phyloP scores from a whole-genome alignment of 192 early-diverging fungal species.

The Backusella morwellensis region DNA sequence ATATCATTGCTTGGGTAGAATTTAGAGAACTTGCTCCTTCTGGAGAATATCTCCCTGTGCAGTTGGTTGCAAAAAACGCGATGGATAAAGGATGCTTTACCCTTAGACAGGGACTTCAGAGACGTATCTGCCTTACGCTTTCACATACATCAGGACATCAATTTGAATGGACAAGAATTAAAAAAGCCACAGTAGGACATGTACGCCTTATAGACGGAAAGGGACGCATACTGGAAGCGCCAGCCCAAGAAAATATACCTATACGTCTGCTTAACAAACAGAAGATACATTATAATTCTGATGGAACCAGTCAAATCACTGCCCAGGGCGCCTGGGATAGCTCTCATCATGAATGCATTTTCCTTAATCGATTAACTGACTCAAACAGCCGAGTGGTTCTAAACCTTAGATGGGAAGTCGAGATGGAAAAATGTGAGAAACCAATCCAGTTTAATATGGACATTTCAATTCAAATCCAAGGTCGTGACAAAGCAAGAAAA shows the following conservation, averaged over 20 bases:
- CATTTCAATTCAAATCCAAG: slow-evolving; percentile 59
- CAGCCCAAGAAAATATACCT: slow-evolving; percentile 48
- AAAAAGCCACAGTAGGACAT: slow-evolving; percentile 43
- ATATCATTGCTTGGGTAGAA: slow-evolving; percentile 65
- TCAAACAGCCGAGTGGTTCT: slow-evolving; percentile 61
- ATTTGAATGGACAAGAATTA: slow-evolving; percentile 51
- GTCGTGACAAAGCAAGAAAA: slow-evolving; percentile 48
- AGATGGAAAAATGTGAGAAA: slow-evolving; percentile 55
- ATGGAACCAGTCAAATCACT: slow-evolving; percentile 63
- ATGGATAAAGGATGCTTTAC: slow-evolving; percentile 58
- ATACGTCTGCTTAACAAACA: slow-evolving; percentile 47
- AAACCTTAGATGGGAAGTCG: slow-evolving; percentile 52
- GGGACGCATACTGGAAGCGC: slow-evolving; percentile 54
- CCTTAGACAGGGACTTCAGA: slow-evolving; percentile 74
- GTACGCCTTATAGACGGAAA: slow-evolving; percentile 57
- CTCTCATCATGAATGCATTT: slow-evolving; percentile 64
- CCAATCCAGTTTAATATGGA: slow-evolving; percentile 60
- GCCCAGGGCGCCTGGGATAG: slow-evolving; percentile 73
- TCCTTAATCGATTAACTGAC: slow-evolving; percentile 62
- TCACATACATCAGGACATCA: slow-evolving; percentile 70
- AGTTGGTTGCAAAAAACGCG: slow-evolving; percentile 40
- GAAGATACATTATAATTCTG: slow-evolving; percentile 41
- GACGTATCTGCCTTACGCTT: slow-evolving; percentile 61
- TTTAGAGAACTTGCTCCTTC: slow-evolving; percentile 60
- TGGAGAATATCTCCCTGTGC: slow-evolving; percentile 61